phyloP scores from a whole-genome alignment of 306 rosid genomes.

The Urtica urens region DNA sequence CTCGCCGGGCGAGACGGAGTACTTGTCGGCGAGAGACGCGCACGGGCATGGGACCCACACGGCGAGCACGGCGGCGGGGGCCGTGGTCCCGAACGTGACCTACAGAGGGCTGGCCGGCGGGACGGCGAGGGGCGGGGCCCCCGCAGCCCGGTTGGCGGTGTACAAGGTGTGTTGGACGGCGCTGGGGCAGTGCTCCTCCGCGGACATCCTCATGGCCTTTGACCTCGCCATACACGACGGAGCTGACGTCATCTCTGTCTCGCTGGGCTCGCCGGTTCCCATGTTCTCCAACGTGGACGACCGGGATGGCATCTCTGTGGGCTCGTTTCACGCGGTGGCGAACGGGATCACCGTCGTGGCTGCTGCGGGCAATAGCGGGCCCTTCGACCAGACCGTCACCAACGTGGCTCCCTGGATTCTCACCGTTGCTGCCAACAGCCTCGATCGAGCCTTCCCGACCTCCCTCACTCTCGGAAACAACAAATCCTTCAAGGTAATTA shows the following conservation, averaged over 20 bases:
- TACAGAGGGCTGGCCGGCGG: conserved; percentile 40
- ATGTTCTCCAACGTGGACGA: conserved; percentile 28
- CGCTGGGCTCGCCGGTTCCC: conserved; percentile 29
- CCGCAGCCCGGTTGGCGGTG: conserved; percentile 36
- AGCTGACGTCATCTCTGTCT: conserved; percentile 36
- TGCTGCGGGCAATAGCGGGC: conserved; percentile 28
- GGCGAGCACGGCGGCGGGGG: conserved; percentile 37
- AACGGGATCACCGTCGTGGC: conserved; percentile 34
- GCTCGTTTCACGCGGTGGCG: conserved; percentile 41
- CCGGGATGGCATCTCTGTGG: conserved; percentile 23
- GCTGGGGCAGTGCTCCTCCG: conserved; percentile 28
- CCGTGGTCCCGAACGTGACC: conserved; percentile 23
- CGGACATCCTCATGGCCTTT: conserved; percentile 39
- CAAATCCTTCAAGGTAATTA: conserved; percentile 30
- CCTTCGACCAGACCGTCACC: conserved; percentile 24
- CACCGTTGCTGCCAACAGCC: conserved; percentile 34
- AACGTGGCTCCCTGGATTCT: conserved; percentile 33
- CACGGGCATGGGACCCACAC: conserved; percentile 42
- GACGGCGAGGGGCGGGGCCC: conserved; percentile 39
- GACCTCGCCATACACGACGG: conserved; percentile 46
- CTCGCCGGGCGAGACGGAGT: conserved; percentile 15
- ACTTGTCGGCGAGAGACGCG: conserved; percentile 38
- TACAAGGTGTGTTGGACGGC: conserved; percentile 47
- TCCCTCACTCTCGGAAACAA: conserved; percentile 36
- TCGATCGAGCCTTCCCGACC: conserved; percentile 33